These are phyloP conservation scores for Suillus subalutaceus DNA, from an alignment of 768 basidiomycete species.

Conservation along the genomic window DNA sequence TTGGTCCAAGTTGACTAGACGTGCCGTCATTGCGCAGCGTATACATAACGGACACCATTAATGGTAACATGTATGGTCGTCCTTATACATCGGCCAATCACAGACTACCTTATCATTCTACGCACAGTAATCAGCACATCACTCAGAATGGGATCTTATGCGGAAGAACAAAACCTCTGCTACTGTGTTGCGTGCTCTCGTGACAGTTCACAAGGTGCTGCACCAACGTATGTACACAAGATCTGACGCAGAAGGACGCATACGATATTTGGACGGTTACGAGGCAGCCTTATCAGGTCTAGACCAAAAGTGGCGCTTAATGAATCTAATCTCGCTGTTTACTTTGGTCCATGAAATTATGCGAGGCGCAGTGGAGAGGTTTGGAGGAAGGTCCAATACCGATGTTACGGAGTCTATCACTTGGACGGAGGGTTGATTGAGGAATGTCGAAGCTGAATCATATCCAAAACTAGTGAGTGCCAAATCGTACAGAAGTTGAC, in stretches of 20 bases:
- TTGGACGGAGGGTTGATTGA: constrained; percentile 68
- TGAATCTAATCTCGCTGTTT: constrained; percentile 62
- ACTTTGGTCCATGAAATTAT: constrained; percentile 77
- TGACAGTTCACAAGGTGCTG: constrained; percentile 72
- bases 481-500: not conserved
- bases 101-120: constrained; percentile 11
- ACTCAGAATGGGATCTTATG: constrained; percentile 65
- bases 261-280: constrained; percentile 64
- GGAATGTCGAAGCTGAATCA: constrained; percentile 76
- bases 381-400: constrained; percentile 54
- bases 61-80: too few species aligned
- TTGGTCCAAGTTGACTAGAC: too few species aligned
- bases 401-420: constrained; percentile 64
- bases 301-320: constrained; percentile 11
- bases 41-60: too few species aligned
- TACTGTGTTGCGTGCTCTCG: constrained; percentile 54
- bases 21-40: too few species aligned
- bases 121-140: constrained; percentile 72
- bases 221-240: constrained; percentile 91
- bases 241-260: constrained; percentile 72
- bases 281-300: constrained; percentile 71
- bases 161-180: constrained; percentile 24
- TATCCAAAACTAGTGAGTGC: not conserved
- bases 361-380: constrained; percentile 45
- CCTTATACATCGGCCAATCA: not conserved